phyloP scores from a whole-genome alignment of 2,329 filamentous ascomycete genomes.

The Nannizzia gypsea region DNA sequence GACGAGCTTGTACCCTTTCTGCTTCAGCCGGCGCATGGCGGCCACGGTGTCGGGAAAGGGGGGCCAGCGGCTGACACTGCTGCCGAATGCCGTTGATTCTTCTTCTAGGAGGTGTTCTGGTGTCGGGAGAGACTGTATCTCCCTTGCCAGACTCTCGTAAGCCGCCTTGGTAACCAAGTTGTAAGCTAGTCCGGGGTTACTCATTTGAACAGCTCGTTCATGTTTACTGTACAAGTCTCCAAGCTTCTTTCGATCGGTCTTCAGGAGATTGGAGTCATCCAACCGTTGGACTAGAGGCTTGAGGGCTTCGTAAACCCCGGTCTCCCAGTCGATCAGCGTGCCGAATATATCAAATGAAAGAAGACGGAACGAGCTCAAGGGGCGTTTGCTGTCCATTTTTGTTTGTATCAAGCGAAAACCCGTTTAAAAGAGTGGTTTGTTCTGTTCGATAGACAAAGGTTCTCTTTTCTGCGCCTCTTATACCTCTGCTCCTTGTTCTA shows the following conservation, averaged over 20 bases:
- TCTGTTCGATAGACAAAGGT: neutral
- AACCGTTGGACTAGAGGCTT: constrained; percentile 33
- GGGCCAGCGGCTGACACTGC: constrained; percentile 41
- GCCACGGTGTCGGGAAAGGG: constrained; percentile 47
- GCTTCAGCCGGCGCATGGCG: constrained; percentile 39
- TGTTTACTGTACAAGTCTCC: constrained; percentile 37
- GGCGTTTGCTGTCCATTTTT: constrained; percentile 5
- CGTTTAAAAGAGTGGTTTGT: neutral
- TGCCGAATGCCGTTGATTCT: constrained; percentile 39
- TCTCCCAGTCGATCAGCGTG: constrained; percentile 68
- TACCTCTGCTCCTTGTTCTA: neutral
- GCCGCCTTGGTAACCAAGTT: constrained; percentile 44
- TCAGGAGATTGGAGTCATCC: constrained; percentile 27
- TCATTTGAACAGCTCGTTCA: constrained; percentile 40
- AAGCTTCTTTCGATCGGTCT: constrained; percentile 30
- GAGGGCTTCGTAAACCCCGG: constrained; percentile 48
- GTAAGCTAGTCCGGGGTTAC: constrained; percentile 49
- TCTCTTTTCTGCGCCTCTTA: neutral
- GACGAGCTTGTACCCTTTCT: constrained; percentile 42
- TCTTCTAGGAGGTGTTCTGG: constrained; percentile 10
- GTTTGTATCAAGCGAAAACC: neutral
- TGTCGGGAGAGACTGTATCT: constrained; percentile 19
- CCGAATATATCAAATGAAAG: constrained; percentile 71
- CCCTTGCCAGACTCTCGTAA: constrained; percentile 25
- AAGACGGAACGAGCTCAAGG: constrained; percentile 33